Percentiles rank a stretch among this genome's conserved stretches.
These are phyloP conservation scores for Backusella liffmaniae DNA, from an alignment of 192 early-diverging fungal genomes.

Conservation along the genomic window DNA sequence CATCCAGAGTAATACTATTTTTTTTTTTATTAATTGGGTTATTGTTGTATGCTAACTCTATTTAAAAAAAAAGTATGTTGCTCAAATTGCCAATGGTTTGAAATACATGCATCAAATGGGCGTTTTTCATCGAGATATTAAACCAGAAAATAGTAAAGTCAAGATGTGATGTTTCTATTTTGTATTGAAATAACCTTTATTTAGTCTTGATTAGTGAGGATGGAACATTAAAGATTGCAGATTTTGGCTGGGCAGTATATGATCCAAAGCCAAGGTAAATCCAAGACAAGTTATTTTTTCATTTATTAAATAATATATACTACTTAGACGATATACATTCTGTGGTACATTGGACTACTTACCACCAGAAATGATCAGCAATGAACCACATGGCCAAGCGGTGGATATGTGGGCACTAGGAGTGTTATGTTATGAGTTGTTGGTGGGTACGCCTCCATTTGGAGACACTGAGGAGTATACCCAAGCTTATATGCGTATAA, in stretches of 20 bases:
- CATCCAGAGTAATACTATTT: conserved; percentile 55
- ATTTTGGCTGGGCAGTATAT: conserved; percentile 97
- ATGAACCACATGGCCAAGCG: conserved; percentile 64
- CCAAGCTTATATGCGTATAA: conserved; percentile 80
- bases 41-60: background rate
- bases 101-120: conserved; percentile 88
- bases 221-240: conserved; percentile 88
- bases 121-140: conserved; percentile 87
- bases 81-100: conserved; percentile 68
- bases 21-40: background rate
- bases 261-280: conserved; percentile 66
- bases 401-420: conserved; percentile 96
- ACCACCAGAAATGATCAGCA: conserved; percentile 94
- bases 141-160: conserved; percentile 70
- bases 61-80: conserved; percentile 65
- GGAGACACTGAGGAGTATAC: conserved; percentile 61
- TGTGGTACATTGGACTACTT: conserved; percentile 98
- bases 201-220: conserved; percentile 64
- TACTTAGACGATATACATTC: conserved; percentile 70
- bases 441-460: conserved; percentile 89
- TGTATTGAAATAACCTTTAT: too few relatives aligned
- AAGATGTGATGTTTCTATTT: background rate
- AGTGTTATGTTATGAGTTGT: conserved; percentile 89
- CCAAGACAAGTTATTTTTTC: background rate
- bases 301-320: background rate